phyloP scores from a whole-genome alignment of 2,329 filamentous ascomycete species.

The Ambrosiella cleistominuta region DNA sequence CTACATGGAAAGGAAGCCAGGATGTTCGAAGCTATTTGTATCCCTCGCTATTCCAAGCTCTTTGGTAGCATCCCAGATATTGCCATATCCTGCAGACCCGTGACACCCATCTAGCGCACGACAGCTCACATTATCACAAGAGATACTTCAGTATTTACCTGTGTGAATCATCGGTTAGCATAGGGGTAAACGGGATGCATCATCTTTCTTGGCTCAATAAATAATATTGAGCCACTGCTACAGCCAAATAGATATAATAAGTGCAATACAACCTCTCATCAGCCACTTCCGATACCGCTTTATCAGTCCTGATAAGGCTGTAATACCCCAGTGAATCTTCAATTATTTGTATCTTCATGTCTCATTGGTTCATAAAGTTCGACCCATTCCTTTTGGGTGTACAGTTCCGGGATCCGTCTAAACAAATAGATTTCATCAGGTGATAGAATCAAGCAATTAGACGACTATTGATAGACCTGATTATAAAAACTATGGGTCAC shows the following conservation, averaged over 20 bases:
- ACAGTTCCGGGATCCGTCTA: no score
- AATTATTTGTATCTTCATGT: no score
- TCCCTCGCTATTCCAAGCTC: no score
- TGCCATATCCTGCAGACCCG: no score
- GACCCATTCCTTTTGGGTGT: no score
- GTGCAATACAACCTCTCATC: neutral
- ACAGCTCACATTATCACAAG: neutral
- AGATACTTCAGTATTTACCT: neutral
- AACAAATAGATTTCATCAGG: conserved; percentile 6
- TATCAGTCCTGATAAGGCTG: conserved; percentile 1
- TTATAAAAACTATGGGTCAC: neutral
- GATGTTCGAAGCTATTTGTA: no score
- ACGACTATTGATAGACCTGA: neutral
- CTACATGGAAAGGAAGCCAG: no score
- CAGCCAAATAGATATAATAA: neutral
- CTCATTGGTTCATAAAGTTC: no score
- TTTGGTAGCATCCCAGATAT: no score
- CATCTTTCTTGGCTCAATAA: neutral
- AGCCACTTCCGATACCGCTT: conserved; percentile 8
- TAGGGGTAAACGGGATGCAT: neutral
- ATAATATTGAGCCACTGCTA: no score
- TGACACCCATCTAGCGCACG: no score
- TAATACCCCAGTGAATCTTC: neutral
- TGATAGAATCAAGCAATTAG: conserved; percentile 9
- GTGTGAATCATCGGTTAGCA: neutral